These are phyloP conservation scores for Ampelocalamus luodianensis DNA, from an alignment of 176 grass and related monocot genomes.

Conservation along the genomic window DNA sequence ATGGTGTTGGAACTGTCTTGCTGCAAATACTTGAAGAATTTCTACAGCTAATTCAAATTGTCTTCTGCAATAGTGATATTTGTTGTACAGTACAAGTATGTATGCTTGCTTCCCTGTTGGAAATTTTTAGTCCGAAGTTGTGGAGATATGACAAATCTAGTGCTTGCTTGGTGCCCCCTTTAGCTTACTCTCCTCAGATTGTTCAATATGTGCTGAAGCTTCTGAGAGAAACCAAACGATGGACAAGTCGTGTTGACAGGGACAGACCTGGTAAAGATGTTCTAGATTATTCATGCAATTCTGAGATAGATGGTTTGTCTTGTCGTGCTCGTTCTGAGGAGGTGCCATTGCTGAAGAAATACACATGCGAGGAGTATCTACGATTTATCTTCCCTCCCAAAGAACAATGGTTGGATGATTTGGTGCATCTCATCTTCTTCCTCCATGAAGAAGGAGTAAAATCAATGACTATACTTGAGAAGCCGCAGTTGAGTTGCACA, in stretches of 20 bases:
- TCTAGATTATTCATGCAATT: constrained; percentile 45
- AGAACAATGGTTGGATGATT: constrained; percentile 84
- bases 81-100: constrained; percentile 71
- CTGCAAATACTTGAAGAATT: constrained; percentile 92
- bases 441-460: constrained; percentile 81
- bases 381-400: constrained; percentile 68
- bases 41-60: constrained; percentile 68
- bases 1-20: constrained; percentile 66
- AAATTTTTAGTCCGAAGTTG: constrained; percentile 60
- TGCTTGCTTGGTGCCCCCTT: constrained; percentile 70
- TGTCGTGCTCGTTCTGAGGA: constrained; percentile 64
- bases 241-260: constrained; percentile 58
- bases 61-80: constrained; percentile 61
- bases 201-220: constrained; percentile 76
- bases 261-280: constrained; percentile 46
- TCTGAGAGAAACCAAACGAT: constrained; percentile 60
- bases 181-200: constrained; percentile 79
- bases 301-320: constrained; percentile 52
- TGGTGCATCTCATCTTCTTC: constrained; percentile 80
- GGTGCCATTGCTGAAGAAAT: constrained; percentile 68
- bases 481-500: constrained; percentile 55
- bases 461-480: constrained; percentile 62
- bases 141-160: constrained; percentile 68
- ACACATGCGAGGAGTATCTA: constrained; percentile 67
- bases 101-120: constrained; percentile 80